Conservation (phyloP, 2,329 filamentous ascomycete species). For the Aspergillus brasiliensis region DNA sequence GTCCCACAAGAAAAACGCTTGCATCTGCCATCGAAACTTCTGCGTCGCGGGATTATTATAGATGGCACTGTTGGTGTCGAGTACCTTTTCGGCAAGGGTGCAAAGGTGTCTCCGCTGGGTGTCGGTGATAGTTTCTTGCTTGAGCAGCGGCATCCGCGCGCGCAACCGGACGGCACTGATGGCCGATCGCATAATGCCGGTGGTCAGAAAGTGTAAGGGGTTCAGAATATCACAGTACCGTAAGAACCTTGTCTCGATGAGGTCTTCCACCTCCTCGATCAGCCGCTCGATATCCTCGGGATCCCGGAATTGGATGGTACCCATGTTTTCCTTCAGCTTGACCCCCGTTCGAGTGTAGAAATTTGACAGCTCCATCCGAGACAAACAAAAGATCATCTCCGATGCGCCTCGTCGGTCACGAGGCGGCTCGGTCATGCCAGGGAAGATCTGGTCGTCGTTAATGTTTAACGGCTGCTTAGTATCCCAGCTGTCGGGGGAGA, state of each 20-base stretch:
- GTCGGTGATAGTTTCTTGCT: conserved; percentile 6
- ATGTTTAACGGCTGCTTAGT: conserved; percentile 45
- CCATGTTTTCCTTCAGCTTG: conserved; percentile 6
- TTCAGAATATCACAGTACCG: conserved; percentile 39
- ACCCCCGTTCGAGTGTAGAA: conserved; percentile 22
- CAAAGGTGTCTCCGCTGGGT: conserved; percentile 7
- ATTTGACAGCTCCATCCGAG: conserved; percentile 30
- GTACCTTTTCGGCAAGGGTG: conserved; percentile 13
- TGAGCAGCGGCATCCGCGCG: conserved; percentile 43
- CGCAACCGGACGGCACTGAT: conserved; percentile 46
- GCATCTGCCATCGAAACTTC: conserved; percentile 47
- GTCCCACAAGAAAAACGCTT: conserved; percentile 53
- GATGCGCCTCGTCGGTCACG: conserved; percentile 43
- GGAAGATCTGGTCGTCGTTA: conserved; percentile 40
- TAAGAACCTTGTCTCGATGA: conserved; percentile 36
- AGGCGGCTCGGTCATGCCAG: conserved; percentile 44
- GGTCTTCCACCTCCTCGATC: conserved; percentile 34
- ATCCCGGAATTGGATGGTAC: conserved; percentile 13
- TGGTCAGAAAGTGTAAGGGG: conserved; percentile 46
- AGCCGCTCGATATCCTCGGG: conserved; percentile 15
- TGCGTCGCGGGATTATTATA: conserved; percentile 40
- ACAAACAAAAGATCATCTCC: conserved; percentile 46
- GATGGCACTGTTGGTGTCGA: conserved; percentile 36
- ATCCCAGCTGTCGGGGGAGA: conserved; percentile 22
- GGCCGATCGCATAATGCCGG: conserved; percentile 45